phyloP scores from a whole-genome alignment of 2,329 filamentous ascomycete species.

The Xylaria sp. region DNA sequence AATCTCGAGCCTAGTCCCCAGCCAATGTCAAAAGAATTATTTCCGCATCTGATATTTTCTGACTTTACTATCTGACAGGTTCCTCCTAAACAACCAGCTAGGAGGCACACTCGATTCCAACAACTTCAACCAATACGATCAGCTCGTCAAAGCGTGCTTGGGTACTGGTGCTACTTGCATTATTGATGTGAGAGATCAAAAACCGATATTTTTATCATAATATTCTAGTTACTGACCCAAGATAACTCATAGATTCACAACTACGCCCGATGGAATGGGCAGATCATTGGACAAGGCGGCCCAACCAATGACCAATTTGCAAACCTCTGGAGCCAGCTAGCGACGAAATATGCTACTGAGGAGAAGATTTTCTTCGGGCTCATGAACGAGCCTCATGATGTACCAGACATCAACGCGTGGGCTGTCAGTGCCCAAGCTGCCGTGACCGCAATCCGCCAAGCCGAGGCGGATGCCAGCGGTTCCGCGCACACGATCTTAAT shows the following conservation, averaged over 20 bases:
- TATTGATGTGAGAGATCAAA: constrained; percentile 53
- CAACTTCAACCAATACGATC: constrained; percentile 59
- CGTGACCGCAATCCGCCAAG: constrained; percentile 38
- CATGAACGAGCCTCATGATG: constrained; percentile 69
- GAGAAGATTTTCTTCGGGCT: constrained; percentile 69
- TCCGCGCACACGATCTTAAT: constrained; percentile 57
- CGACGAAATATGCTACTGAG: constrained; percentile 65
- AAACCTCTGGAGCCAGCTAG: constrained; percentile 67
- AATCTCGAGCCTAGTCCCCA: neutral
- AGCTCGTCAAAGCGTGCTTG: constrained; percentile 61
- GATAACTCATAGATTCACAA: constrained; percentile 41
- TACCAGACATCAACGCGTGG: constrained; percentile 57
- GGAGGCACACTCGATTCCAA: constrained; percentile 55
- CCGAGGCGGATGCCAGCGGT: constrained; percentile 26
- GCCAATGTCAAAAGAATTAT: neutral
- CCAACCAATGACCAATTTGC: constrained; percentile 68
- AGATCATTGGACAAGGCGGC: constrained; percentile 73
- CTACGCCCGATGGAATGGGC: constrained; percentile 66
- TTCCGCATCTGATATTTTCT: neutral
- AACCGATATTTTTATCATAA: neutral
- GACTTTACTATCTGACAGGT: constrained; percentile 1
- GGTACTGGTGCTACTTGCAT: constrained; percentile 60
- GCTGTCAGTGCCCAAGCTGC: constrained; percentile 58
- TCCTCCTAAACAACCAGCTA: constrained; percentile 56
- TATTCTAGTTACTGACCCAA: constrained; percentile 1